Conservation (phyloP, 1,284 basidiomycete genomes). For the Apiotrichum porosum region DNA sequence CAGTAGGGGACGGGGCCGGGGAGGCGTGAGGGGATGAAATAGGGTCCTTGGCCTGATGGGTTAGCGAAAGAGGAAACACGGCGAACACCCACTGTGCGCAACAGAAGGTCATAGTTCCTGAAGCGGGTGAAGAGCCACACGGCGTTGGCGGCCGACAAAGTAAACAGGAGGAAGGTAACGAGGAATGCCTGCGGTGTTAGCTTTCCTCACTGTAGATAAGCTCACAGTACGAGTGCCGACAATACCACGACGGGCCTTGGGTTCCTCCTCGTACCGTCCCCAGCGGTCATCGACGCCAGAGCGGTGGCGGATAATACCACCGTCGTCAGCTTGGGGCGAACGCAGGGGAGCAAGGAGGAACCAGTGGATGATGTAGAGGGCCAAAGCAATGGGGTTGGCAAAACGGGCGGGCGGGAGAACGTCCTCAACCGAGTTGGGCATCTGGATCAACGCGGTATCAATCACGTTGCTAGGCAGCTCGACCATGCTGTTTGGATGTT, state of each 20-base stretch:
- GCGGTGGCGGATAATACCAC: not conserved
- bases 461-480: slow-evolving; percentile 23
- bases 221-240: slow-evolving; percentile 31
- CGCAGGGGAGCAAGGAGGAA: slow-evolving; percentile 38
- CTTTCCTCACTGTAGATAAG: not conserved
- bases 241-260: slow-evolving; percentile 12
- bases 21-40: slow-evolving; percentile 38
- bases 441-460: slow-evolving; percentile 26
- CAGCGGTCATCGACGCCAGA: slow-evolving; percentile 30
- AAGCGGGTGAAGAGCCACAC: slow-evolving; percentile 41
- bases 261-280: slow-evolving; percentile 30
- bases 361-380: slow-evolving; percentile 35
- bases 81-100: slow-evolving; percentile 31
- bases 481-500: slow-evolving; percentile 21
- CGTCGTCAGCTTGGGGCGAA: slow-evolving; percentile 1
- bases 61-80: not conserved
- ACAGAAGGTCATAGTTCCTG: slow-evolving; percentile 42
- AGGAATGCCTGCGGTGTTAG: slow-evolving; percentile 28
- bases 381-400: slow-evolving; percentile 37
- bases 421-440: slow-evolving; percentile 30
- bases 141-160: slow-evolving; percentile 32
- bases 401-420: slow-evolving; percentile 31
- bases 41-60: slow-evolving; percentile 26
- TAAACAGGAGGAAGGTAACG: slow-evolving; percentile 27
- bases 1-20: slow-evolving; percentile 28